Conservation (phyloP, 768 basidiomycete species). For the Lactarius trivialis region DNA sequence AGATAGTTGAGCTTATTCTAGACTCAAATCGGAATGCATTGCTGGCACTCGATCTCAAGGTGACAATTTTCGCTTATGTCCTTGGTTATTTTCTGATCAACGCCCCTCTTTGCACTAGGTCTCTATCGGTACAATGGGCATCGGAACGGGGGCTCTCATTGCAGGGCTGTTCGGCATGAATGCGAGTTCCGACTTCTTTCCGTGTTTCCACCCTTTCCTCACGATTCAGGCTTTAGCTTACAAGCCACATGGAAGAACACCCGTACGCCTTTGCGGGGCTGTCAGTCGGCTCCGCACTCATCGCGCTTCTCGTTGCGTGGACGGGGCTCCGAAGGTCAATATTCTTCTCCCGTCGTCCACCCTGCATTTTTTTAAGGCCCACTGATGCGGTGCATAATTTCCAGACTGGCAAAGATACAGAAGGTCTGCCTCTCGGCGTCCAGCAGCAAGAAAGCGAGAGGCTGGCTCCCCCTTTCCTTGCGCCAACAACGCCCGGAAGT, state of each 20-base stretch:
- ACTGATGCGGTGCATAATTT: not conserved
- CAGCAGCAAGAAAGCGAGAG: not conserved
- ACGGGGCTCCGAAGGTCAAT: slow-evolving; percentile 56
- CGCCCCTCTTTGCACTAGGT: slow-evolving; percentile 39
- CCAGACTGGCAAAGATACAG: slow-evolving; percentile 36
- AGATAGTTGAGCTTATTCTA: slow-evolving; percentile 93
- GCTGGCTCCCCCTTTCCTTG: slow-evolving; percentile 13
- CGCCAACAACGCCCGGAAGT: not conserved
- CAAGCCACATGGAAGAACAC: slow-evolving; percentile 64
- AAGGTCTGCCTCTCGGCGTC: slow-evolving; percentile 17
- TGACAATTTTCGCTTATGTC: slow-evolving; percentile 25
- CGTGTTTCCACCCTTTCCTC: slow-evolving; percentile 4
- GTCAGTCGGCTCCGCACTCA: slow-evolving; percentile 49
- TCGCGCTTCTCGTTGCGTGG: slow-evolving; percentile 58
- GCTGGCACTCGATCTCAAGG: slow-evolving; percentile 86
- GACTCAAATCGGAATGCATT: slow-evolving; percentile 94
- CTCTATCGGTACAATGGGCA: slow-evolving; percentile 90
- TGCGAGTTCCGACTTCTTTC: slow-evolving; percentile 41
- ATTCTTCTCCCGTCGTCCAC: slow-evolving; percentile 16
- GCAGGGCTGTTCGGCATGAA: slow-evolving; percentile 97
- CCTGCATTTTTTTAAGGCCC: slow-evolving; percentile 9
- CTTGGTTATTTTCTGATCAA: not conserved
- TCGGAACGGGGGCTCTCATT: slow-evolving; percentile 83
- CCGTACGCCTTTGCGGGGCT: slow-evolving; percentile 70
- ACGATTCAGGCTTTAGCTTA: slow-evolving; percentile 42